These are phyloP conservation scores for Argentina anserina DNA, from an alignment of 306 rosid genomes.

Conservation along the genomic window DNA sequence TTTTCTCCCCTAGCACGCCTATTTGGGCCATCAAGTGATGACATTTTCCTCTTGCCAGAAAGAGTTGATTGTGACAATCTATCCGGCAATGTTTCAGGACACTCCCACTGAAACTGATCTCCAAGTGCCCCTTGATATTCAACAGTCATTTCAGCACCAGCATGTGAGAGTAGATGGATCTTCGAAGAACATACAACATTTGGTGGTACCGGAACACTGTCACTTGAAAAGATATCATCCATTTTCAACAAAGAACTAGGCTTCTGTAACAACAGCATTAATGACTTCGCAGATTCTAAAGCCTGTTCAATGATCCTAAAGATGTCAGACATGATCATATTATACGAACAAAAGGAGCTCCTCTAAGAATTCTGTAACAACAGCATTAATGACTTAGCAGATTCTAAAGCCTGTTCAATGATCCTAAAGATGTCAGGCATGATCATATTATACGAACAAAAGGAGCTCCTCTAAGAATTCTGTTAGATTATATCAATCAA, in stretches of 20 bases:
- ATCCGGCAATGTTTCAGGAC: constrained; percentile 91
- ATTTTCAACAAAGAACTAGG: constrained; percentile 46
- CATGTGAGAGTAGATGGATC: constrained; percentile 49
- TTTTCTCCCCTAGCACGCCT: constrained; percentile 90
- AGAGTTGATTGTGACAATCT: constrained; percentile 57
- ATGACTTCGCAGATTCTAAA: constrained; percentile 50
- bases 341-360: constrained; percentile 18
- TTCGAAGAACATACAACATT: constrained; percentile 42
- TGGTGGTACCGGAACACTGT: constrained; percentile 33
- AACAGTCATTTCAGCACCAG: constrained; percentile 48
- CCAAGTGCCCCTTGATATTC: constrained; percentile 60
- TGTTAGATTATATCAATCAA: constrained; percentile 25
- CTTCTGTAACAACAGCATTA: constrained; percentile 61
- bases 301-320: constrained; percentile 49
- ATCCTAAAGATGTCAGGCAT: constrained; percentile 19
- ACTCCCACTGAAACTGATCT: constrained; percentile 87
- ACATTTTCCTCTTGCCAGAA: constrained; percentile 59
- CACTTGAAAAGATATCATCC: constrained; percentile 36
- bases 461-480: constrained; percentile 22
- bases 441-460: constrained; percentile 20
- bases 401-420: constrained; percentile 60
- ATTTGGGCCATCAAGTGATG: constrained; percentile 60
- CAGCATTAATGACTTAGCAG: constrained; percentile 51
- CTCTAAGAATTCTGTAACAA: constrained; percentile 48
- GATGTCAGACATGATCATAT: constrained; percentile 16